Percentiles rank a stretch among this genome's conserved stretches.
Conservation (phyloP, 2,329 filamentous ascomycete species). For the Bipolaris bicolor region DNA sequence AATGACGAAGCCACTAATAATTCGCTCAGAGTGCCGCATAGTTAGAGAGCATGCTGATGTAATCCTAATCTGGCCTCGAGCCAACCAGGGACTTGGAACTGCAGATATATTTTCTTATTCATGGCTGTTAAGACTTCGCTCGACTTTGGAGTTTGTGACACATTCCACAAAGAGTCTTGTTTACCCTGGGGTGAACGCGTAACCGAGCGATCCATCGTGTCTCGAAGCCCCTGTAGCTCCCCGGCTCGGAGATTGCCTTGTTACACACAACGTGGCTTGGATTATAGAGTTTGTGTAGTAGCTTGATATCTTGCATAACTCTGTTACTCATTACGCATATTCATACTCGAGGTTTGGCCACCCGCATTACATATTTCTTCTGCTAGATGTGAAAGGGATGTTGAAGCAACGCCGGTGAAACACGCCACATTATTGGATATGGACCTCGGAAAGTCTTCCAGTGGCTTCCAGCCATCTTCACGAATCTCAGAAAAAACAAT, state of each 20-base stretch:
- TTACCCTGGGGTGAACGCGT: not conserved
- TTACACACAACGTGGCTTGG: not conserved
- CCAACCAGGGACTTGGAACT: not conserved
- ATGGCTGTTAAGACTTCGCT: not conserved
- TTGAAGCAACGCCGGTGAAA: not conserved
- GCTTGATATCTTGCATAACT: not conserved
- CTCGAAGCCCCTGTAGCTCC: not conserved
- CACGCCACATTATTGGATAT: not conserved
- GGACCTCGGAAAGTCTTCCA: not conserved
- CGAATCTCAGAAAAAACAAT: not conserved
- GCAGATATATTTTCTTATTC: not conserved
- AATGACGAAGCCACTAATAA: not conserved
- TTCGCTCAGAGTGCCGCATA: not conserved
- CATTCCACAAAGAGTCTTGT: not conserved
- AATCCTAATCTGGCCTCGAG: not conserved
- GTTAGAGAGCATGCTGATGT: not conserved
- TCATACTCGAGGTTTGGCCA: not conserved
- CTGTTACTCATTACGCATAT: not conserved
- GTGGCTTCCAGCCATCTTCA: not conserved
- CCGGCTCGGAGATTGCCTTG: not conserved
- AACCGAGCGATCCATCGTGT: not conserved
- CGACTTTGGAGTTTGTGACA: not conserved
- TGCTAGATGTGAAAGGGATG: not conserved
- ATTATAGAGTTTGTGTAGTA: not conserved
- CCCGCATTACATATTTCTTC: not conserved